Evolutionary conservation across 306 rosid genomes (phyloP).

Genomic region (Rosa chinensis): DNA sequence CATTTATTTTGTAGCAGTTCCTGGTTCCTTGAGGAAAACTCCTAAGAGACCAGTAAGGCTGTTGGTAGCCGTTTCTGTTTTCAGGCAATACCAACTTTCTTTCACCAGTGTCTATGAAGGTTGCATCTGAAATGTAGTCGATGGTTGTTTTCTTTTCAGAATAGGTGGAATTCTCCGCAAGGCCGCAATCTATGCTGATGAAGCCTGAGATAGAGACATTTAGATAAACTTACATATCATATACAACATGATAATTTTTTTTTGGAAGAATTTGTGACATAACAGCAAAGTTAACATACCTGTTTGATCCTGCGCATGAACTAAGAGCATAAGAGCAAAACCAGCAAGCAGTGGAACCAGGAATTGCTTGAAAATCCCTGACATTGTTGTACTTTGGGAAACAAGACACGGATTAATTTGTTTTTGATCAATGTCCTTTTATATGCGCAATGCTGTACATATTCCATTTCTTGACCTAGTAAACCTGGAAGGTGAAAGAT

Average conservation of each 20-base stretch:
- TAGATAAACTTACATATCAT: too few species aligned
- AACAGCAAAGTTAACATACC: background rate
- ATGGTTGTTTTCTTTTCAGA: slow-evolving; percentile 10
- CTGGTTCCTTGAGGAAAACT: slow-evolving; percentile 32
- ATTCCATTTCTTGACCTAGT: background rate
- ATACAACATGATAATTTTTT: background rate
- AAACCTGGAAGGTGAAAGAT: background rate
- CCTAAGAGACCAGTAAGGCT: slow-evolving; percentile 9
- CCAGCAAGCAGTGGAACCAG: background rate
- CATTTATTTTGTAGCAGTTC: slow-evolving; percentile 22
- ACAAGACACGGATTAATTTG: background rate
- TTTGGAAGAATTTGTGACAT: background rate
- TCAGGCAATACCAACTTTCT: background rate
- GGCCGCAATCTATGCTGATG: slow-evolving; percentile 15
- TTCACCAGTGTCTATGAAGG: slow-evolving; percentile 24
- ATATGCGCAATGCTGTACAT: background rate
- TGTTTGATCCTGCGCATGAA: slow-evolving; percentile 22
- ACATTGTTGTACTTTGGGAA: background rate
- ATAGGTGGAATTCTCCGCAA: slow-evolving; percentile 14
- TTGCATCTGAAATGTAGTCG: slow-evolving; percentile 26
- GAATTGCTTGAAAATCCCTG: slow-evolving; percentile 8
- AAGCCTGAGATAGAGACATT: background rate
- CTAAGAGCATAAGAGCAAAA: background rate
- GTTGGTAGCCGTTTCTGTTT: background rate
- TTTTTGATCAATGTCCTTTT: background rate